Evolutionary conservation across 2,329 filamentous ascomycete genomes (phyloP).

Genomic region (Biscogniauxia mediterranea): DNA sequence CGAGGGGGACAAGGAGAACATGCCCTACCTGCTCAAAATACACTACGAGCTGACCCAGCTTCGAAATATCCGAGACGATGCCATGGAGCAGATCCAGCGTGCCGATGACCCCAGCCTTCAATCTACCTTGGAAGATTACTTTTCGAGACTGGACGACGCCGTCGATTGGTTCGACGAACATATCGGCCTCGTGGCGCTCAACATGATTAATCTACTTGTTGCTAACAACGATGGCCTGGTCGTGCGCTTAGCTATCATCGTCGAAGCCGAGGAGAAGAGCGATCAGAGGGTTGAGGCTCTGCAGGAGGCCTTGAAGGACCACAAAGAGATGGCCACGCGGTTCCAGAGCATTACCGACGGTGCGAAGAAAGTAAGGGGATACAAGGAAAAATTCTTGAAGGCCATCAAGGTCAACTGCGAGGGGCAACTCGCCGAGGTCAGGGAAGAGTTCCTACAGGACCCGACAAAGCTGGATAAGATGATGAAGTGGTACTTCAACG

Average conservation of each 20-base stretch:
- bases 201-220: slow-evolving; percentile 83
- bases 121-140: slow-evolving; percentile 85
- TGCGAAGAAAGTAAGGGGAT: slow-evolving; percentile 86
- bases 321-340: slow-evolving; percentile 87
- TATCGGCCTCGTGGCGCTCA: slow-evolving; percentile 82
- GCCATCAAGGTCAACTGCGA: slow-evolving; percentile 73
- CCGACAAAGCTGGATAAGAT: slow-evolving; percentile 81
- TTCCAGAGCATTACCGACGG: slow-evolving; percentile 96
- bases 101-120: slow-evolving; percentile 72
- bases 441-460: slow-evolving; percentile 77
- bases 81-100: slow-evolving; percentile 90
- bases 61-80: slow-evolving; percentile 91
- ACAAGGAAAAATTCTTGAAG: slow-evolving; percentile 92
- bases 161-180: slow-evolving; percentile 97
- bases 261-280: slow-evolving; percentile 95
- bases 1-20: slow-evolving; percentile 80
- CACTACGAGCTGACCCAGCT: slow-evolving; percentile 92
- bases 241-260: slow-evolving; percentile 85
- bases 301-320: slow-evolving; percentile 92
- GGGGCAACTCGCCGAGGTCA: slow-evolving; percentile 69
- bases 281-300: slow-evolving; percentile 88
- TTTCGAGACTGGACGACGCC: slow-evolving; percentile 78
- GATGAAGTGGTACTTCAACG: slow-evolving; percentile 96
- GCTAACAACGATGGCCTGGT: slow-evolving; percentile 85
- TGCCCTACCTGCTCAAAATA: slow-evolving; percentile 84